These are phyloP conservation scores for Arthrinium puccinioides DNA, from an alignment of 2,329 filamentous ascomycete genomes.

Conservation along the genomic window DNA sequence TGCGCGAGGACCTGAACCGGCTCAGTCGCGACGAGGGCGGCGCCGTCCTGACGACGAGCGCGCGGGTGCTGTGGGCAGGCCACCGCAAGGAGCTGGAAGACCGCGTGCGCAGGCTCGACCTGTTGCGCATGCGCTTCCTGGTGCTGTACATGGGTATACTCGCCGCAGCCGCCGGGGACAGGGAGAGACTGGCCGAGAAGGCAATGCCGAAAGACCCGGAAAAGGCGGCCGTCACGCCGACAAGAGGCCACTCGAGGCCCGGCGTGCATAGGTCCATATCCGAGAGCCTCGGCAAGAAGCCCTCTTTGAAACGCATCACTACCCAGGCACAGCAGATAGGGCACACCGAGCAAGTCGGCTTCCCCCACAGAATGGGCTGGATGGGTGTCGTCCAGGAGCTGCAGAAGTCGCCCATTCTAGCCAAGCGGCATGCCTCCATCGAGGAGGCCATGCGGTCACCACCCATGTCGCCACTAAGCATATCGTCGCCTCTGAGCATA, in stretches of 20 bases:
- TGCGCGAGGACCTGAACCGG: constrained; percentile 51
- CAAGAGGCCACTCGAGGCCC: constrained; percentile 19
- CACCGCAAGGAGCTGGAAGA: constrained; percentile 48
- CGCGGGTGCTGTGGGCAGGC: constrained; percentile 51
- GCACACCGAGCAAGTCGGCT: constrained; percentile 39
- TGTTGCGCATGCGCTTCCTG: constrained; percentile 57
- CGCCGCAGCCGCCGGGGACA: constrained; percentile 26
- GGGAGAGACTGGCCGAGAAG: constrained; percentile 24
- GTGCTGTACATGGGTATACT: constrained; percentile 58
- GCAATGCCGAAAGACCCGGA: constrained; percentile 19
- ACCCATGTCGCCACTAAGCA: constrained; percentile 1
- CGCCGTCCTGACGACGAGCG: constrained; percentile 35
- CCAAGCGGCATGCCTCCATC: constrained; percentile 55
- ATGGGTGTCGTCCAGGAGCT: constrained; percentile 56
- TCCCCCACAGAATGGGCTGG: constrained; percentile 49
- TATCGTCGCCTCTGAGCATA: background rate
- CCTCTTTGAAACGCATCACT: constrained; percentile 44
- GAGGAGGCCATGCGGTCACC: constrained; percentile 37
- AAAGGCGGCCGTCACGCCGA: constrained; percentile 19
- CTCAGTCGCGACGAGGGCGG: constrained; percentile 32
- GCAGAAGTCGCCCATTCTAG: constrained; percentile 52
- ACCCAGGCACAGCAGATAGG: constrained; percentile 48
- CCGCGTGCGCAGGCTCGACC: constrained; percentile 49
- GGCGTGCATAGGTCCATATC: constrained; percentile 32
- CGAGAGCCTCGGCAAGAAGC: constrained; percentile 36